A percentile compares a stretch with the other conserved stretches of the same genome.
These are phyloP conservation scores for Malassezia equina DNA, from an alignment of 1,284 basidiomycete species.

Conservation along the genomic window DNA sequence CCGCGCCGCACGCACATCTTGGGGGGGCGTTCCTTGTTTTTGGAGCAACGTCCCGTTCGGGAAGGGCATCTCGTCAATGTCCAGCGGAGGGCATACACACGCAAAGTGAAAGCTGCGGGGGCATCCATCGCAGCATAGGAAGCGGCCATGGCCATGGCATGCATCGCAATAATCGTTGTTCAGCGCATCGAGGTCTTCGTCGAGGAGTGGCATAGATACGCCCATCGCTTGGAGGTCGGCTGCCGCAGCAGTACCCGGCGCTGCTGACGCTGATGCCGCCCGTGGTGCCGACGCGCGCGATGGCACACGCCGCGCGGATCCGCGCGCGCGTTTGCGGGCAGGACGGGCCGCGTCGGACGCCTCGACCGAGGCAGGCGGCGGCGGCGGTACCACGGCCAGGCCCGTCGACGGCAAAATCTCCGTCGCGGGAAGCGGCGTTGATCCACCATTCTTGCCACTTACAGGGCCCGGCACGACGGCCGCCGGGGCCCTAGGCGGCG, in stretches of 20 bases:
- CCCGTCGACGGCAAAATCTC: constrained; percentile 5
- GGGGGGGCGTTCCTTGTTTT: neutral
- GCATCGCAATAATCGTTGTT: constrained; percentile 93
- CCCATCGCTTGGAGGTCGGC: neutral
- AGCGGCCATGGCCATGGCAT: constrained; percentile 66
- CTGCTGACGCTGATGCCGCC: neutral
- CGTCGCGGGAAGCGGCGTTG: neutral
- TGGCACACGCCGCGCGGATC: neutral
- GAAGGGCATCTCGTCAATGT: constrained; percentile 64
- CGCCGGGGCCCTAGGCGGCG: neutral
- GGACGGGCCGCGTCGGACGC: neutral
- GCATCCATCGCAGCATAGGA: constrained; percentile 80
- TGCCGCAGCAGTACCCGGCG: neutral
- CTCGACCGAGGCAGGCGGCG: neutral
- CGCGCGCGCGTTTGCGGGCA: neutral
- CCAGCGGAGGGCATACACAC: constrained; percentile 90
- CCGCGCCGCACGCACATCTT: constrained; percentile 11
- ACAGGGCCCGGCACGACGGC: neutral
- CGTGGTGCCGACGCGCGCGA: neutral
- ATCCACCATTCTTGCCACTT: neutral
- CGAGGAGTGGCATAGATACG: neutral
- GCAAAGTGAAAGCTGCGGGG: constrained; percentile 88
- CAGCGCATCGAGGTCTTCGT: constrained; percentile 31
- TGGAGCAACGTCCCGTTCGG: constrained; percentile 29
- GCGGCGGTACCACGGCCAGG: neutral